Conservation (phyloP, 1,139 yeast species). For the Pichia kudriavzevii region DNA sequence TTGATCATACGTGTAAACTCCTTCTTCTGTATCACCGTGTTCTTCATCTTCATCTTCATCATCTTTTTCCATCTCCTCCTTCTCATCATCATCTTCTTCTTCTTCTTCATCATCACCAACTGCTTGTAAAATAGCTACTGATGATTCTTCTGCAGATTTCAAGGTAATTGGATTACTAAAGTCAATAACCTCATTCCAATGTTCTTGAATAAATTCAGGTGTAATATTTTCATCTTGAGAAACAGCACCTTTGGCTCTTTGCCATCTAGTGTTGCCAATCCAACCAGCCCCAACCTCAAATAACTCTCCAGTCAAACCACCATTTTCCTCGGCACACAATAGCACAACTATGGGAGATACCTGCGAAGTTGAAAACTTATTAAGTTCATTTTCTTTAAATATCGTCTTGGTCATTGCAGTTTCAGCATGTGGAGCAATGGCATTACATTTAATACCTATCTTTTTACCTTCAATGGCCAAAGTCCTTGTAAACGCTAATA, state of each 20-base stretch:
- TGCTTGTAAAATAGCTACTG: slow-evolving; percentile 67
- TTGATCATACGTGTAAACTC: slow-evolving; percentile 45
- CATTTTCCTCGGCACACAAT: slow-evolving; percentile 61
- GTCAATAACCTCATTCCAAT: slow-evolving; percentile 60
- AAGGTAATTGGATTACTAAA: slow-evolving; percentile 60
- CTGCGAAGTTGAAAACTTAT: slow-evolving; percentile 78
- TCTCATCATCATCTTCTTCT: slow-evolving; percentile 47
- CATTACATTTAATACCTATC: slow-evolving; percentile 66
- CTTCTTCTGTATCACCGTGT: slow-evolving; percentile 26
- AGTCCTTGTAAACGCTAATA: slow-evolving; percentile 78
- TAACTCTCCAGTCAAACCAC: slow-evolving; percentile 61
- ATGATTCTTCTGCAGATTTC: slow-evolving; percentile 63
- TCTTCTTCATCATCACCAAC: slow-evolving; percentile 47
- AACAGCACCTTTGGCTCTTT: slow-evolving; percentile 82
- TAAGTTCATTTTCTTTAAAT: slow-evolving; percentile 68
- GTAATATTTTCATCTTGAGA: slow-evolving; percentile 36
- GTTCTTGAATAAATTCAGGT: slow-evolving; percentile 46
- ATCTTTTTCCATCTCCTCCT: slow-evolving; percentile 33
- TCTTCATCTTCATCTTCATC: slow-evolving; percentile 19
- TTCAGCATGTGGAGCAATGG: slow-evolving; percentile 95
- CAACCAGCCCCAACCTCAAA: slow-evolving; percentile 86
- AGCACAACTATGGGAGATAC: slow-evolving; percentile 87
- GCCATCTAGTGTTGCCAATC: slow-evolving; percentile 94
- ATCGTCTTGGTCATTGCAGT: slow-evolving; percentile 93
- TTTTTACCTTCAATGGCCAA: slow-evolving; percentile 87